phyloP scores from a whole-genome alignment of 1,284 basidiomycete species.

The Caloboletus firmus region DNA sequence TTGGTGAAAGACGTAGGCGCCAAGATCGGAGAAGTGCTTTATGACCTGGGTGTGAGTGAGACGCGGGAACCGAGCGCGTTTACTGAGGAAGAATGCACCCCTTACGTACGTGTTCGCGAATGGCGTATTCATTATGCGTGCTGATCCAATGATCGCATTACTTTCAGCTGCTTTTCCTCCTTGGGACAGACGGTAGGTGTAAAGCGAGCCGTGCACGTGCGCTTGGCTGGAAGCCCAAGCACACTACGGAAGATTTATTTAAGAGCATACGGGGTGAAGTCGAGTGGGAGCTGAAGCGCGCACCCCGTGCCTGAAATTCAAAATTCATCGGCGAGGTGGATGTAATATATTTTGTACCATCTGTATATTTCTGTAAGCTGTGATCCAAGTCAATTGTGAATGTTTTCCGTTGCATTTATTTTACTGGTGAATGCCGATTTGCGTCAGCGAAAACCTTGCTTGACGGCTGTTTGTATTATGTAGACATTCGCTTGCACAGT shows the following conservation, averaged over 20 bases:
- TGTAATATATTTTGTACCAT: neutral
- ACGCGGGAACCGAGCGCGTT: conserved; percentile 36
- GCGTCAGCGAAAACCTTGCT: too few species aligned
- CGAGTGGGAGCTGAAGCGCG: conserved; percentile 29
- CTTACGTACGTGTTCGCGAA: conserved; percentile 4
- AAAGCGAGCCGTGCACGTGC: conserved; percentile 48
- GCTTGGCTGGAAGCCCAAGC: conserved; percentile 57
- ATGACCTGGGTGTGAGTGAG: conserved; percentile 31
- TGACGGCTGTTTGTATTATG: too few species aligned
- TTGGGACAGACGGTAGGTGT: conserved; percentile 56
- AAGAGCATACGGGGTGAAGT: conserved; percentile 47
- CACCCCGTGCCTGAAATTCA: neutral
- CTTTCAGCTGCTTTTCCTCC: conserved; percentile 36
- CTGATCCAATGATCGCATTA: neutral
- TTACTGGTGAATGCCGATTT: too few species aligned
- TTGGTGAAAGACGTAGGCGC: conserved; percentile 31
- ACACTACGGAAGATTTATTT: conserved; percentile 47
- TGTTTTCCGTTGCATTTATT: neutral
- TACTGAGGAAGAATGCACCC: conserved; percentile 34
- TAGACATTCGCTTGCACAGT: too few species aligned
- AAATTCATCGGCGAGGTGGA: neutral
- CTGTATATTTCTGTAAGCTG: neutral
- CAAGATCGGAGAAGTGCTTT: conserved; percentile 32
- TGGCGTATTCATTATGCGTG: neutral
- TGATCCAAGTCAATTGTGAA: neutral